These are phyloP conservation scores for Gaultheria prostrata DNA, from an alignment of 148 eudicot genomes.

Conservation along the genomic window DNA sequence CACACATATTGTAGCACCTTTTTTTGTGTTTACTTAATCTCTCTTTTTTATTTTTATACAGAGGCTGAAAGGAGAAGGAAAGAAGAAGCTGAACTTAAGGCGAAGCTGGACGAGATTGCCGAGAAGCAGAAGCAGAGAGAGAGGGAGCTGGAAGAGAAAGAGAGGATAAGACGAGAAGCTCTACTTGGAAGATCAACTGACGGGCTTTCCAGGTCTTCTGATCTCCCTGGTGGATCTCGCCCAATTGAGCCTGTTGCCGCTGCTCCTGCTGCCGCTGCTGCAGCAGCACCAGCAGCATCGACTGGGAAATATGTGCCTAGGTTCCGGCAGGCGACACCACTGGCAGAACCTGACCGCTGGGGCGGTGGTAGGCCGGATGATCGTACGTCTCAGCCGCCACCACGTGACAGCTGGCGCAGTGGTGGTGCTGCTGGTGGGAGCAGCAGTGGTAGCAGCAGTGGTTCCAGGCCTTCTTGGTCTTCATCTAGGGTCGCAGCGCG, in stretches of 20 bases:
- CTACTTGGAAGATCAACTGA: slow-evolving; percentile 37
- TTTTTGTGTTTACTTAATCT: too few species aligned
- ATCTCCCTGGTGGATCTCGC: slow-evolving; percentile 30
- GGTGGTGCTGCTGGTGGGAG: slow-evolving; percentile 2
- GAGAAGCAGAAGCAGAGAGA: slow-evolving; percentile 87
- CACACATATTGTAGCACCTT: not conserved
- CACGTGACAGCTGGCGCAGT: slow-evolving; percentile 40
- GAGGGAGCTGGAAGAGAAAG: slow-evolving; percentile 78
- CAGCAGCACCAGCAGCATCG: slow-evolving; percentile 38
- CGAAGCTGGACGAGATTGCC: slow-evolving; percentile 82
- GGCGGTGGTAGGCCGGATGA: slow-evolving; percentile 36
- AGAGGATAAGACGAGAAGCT: slow-evolving; percentile 47
- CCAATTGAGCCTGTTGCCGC: slow-evolving; percentile 34
- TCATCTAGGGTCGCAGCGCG: not conserved
- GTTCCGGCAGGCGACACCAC: slow-evolving; percentile 44
- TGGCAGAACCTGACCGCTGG: slow-evolving; percentile 57
- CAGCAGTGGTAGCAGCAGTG: slow-evolving; percentile 2
- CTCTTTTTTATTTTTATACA: slow-evolving; percentile 18
- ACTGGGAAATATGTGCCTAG: slow-evolving; percentile 70
- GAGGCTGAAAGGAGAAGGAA: slow-evolving; percentile 76
- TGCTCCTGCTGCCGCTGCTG: slow-evolving; percentile 26
- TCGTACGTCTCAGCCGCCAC: slow-evolving; percentile 21
- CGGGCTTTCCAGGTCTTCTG: slow-evolving; percentile 26
- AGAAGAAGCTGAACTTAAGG: slow-evolving; percentile 73
- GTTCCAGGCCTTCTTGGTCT: not conserved